Percentiles rank a stretch among this genome's conserved stretches.
Conservation (phyloP, 441 rosid species). For the Dalechampia spathulata region DNA sequence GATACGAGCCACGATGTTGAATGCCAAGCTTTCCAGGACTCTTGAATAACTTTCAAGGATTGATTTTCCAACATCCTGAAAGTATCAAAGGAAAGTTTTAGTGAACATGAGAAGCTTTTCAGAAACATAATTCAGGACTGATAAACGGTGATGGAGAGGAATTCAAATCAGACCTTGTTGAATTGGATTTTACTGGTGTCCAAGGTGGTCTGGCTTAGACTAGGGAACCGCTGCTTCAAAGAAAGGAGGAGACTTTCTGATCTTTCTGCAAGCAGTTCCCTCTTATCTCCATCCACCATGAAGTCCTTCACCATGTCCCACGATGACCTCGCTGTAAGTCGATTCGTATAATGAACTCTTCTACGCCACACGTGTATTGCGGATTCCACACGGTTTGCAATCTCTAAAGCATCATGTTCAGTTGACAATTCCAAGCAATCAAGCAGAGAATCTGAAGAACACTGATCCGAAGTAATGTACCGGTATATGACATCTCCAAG, state of each 20-base stretch:
- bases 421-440: slow-evolving; percentile 91
- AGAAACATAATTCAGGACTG: neutral
- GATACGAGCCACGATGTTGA: slow-evolving; percentile 79
- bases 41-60: slow-evolving; percentile 90
- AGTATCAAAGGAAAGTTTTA: neutral
- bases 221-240: slow-evolving; percentile 86
- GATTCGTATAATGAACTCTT: slow-evolving; percentile 35
- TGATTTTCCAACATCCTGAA: slow-evolving; percentile 93
- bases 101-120: neutral
- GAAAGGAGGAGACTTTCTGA: slow-evolving; percentile 82
- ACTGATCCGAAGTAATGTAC: slow-evolving; percentile 73
- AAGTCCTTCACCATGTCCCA: slow-evolving; percentile 94
- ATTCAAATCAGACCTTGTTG: slow-evolving; percentile 69
- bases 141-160: neutral
- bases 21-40: slow-evolving; percentile 90
- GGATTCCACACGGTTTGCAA: slow-evolving; percentile 88
- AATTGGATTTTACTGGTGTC: slow-evolving; percentile 94
- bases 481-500: slow-evolving; percentile 81
- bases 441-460: slow-evolving; percentile 75
- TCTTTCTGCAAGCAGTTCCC: slow-evolving; percentile 76
- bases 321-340: no score
- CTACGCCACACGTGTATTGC: slow-evolving; percentile 72
- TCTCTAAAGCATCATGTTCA: slow-evolving; percentile 82
- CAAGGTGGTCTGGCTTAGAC: slow-evolving; percentile 79
- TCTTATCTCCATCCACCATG: slow-evolving; percentile 74